Evolutionary conservation across 495 filamentous ascomycete genomes (phyloP).

Genomic region (Rhypophila decipiens): DNA sequence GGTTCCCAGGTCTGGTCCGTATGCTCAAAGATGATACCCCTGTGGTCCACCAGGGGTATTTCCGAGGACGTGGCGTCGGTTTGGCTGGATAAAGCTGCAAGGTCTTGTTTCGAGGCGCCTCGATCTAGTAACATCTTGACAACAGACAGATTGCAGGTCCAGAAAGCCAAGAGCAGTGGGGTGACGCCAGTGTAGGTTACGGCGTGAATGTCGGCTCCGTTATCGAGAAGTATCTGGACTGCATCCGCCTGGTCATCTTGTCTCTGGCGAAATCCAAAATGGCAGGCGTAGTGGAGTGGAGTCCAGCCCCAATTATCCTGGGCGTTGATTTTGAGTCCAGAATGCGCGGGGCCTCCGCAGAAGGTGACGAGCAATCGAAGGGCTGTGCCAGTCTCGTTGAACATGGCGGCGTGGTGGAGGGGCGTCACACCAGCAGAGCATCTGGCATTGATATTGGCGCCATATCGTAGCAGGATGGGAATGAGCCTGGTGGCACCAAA

Average conservation of each 20-base stretch:
- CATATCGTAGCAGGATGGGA: conserved; percentile 3
- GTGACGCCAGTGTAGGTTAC: background rate
- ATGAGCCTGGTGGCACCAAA: background rate
- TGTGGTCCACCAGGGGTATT: too few relatives aligned
- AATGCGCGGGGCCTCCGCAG: conserved; percentile 3
- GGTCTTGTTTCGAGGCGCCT: too few relatives aligned
- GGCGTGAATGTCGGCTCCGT: background rate
- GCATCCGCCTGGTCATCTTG: background rate
- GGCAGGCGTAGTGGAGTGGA: conserved; percentile 16
- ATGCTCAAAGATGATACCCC: too few relatives aligned
- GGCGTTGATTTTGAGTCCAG: conserved; percentile 7
- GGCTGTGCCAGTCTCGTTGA: background rate
- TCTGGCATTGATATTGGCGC: conserved; percentile 5
- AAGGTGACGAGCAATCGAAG: conserved; percentile 2
- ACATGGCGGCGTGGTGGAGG: conserved; percentile 11
- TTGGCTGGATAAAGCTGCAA: too few relatives aligned
- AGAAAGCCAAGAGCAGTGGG: background rate
- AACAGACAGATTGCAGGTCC: background rate
- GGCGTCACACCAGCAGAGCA: conserved; percentile 4
- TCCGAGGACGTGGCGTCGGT: too few relatives aligned
- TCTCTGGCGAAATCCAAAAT: conserved; percentile 4
- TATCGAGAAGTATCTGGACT: background rate
- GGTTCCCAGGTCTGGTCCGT: too few relatives aligned
- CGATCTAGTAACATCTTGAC: background rate
- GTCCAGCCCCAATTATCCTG: conserved; percentile 11